Conservation (phyloP, 768 basidiomycete species). For the Xerocomus brunneocitrinus region DNA sequence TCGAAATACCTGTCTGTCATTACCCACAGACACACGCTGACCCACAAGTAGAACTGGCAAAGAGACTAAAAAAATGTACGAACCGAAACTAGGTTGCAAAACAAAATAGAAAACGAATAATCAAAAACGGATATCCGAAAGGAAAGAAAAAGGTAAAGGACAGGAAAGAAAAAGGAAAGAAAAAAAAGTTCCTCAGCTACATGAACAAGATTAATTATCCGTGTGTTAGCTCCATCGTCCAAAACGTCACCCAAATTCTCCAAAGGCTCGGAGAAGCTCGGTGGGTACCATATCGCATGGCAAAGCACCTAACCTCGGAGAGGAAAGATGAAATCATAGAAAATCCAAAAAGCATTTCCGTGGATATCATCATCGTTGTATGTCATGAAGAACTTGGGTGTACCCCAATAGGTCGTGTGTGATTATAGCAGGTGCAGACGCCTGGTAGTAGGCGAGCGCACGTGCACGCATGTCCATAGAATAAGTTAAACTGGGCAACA, state of each 20-base stretch:
- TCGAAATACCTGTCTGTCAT: conserved; percentile 10
- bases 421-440: conserved; percentile 26
- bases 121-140: conserved; percentile 13
- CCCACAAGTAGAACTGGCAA: conserved; percentile 6
- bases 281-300: conserved; percentile 3
- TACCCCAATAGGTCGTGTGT: conserved; percentile 19
- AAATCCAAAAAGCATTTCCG: conserved; percentile 14
- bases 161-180: conserved; percentile 2
- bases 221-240: conserved; percentile 25
- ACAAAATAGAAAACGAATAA: conserved; percentile 32
- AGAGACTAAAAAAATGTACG: conserved; percentile 24
- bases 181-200: conserved; percentile 17
- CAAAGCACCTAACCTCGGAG: conserved; percentile 7
- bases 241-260: conserved; percentile 3
- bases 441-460: conserved; percentile 16
- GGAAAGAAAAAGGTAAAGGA: background rate
- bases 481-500: conserved; percentile 26
- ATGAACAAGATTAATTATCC: conserved; percentile 29
- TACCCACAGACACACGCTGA: conserved; percentile 1
- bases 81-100: conserved; percentile 19
- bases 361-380: conserved; percentile 24
- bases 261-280: conserved; percentile 2
- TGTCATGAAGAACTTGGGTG: conserved; percentile 20
- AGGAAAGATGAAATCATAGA: conserved; percentile 20
- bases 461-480: conserved; percentile 19